A percentile compares a stretch with the other conserved stretches of the same genome.
Conservation (phyloP, 139 green algal species). For the Trebouxia sp. region DNA sequence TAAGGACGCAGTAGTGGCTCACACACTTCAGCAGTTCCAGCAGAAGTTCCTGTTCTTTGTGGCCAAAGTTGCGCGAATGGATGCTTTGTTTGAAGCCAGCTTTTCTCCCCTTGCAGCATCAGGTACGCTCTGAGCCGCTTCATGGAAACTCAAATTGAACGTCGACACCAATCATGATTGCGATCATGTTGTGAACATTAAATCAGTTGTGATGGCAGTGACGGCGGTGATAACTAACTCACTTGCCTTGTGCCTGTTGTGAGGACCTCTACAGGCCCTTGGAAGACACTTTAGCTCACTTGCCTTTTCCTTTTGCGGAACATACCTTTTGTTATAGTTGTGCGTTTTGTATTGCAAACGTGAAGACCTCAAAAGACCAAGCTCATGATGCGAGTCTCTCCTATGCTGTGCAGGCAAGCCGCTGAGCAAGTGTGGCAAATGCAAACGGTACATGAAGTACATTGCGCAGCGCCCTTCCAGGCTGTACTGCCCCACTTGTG, state of each 20-base stretch:
- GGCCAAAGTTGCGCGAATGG: constrained; percentile 81
- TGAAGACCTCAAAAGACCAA: neutral
- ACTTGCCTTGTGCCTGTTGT: neutral
- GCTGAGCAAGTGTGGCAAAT: constrained; percentile 86
- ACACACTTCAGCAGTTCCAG: constrained; percentile 71
- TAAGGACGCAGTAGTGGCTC: constrained; percentile 70
- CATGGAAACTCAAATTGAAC: too few species aligned
- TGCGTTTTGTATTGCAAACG: neutral
- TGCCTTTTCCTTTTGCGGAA: neutral
- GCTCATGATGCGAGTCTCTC: neutral
- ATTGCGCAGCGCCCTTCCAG: constrained; percentile 73
- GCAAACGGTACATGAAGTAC: constrained; percentile 83
- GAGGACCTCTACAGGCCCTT: neutral
- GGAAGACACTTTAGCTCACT: neutral
- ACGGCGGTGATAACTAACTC: too few species aligned
- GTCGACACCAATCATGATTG: too few species aligned
- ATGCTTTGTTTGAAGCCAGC: constrained; percentile 86
- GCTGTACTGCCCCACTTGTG: constrained; percentile 88
- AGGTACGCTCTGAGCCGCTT: constrained; percentile 45
- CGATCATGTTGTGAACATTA: too few species aligned
- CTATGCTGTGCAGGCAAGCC: constrained; percentile 60
- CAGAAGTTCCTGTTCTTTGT: constrained; percentile 84
- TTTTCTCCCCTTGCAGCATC: constrained; percentile 82
- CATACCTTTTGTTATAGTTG: neutral
- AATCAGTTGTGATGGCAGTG: too few species aligned